Evolutionary conservation across 164 flowering plant species (phyloP).

Genomic region (Dillenia turbinata): DNA sequence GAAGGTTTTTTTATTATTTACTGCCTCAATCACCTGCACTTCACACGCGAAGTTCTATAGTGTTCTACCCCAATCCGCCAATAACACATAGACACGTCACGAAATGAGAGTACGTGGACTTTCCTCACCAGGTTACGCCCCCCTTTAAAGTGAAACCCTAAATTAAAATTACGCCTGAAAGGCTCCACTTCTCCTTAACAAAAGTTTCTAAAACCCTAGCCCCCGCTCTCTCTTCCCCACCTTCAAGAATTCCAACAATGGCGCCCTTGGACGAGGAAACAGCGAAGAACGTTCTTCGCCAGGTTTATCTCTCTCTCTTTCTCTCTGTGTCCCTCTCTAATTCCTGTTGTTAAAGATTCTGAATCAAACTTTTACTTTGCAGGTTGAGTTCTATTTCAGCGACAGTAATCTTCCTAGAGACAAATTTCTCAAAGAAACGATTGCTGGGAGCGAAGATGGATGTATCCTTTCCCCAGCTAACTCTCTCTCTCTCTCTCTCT

Average conservation of each 20-base stretch:
- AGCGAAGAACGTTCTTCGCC: slow-evolving; percentile 69
- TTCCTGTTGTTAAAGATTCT: background rate
- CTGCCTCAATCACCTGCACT: too few species aligned
- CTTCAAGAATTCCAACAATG: slow-evolving; percentile 33
- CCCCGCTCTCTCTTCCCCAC: slow-evolving; percentile 3
- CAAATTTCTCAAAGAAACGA: slow-evolving; percentile 51
- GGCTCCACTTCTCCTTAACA: too few species aligned
- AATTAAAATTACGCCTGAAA: too few species aligned
- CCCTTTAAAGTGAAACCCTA: too few species aligned
- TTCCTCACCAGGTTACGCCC: too few species aligned
- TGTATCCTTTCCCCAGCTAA: slow-evolving; percentile 44
- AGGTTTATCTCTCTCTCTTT: slow-evolving; percentile 37
- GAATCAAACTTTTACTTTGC: slow-evolving; percentile 5
- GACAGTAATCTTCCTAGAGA: slow-evolving; percentile 94
- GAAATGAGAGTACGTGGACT: too few species aligned
- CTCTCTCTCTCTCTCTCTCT: background rate
- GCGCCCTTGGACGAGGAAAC: slow-evolving; percentile 62
- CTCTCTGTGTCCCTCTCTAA: background rate
- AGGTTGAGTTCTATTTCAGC: slow-evolving; percentile 97
- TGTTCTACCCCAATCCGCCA: too few species aligned
- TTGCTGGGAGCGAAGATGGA: slow-evolving; percentile 74
- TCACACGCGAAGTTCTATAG: too few species aligned
- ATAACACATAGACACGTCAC: too few species aligned
- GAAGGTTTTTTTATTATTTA: too few species aligned
- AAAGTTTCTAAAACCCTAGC: slow-evolving; percentile 16